Evolutionary conservation across 129 eudicot species (phyloP), one percentile per base, ranked within the genome.

Genomic region (Arctium minus): DNA sequence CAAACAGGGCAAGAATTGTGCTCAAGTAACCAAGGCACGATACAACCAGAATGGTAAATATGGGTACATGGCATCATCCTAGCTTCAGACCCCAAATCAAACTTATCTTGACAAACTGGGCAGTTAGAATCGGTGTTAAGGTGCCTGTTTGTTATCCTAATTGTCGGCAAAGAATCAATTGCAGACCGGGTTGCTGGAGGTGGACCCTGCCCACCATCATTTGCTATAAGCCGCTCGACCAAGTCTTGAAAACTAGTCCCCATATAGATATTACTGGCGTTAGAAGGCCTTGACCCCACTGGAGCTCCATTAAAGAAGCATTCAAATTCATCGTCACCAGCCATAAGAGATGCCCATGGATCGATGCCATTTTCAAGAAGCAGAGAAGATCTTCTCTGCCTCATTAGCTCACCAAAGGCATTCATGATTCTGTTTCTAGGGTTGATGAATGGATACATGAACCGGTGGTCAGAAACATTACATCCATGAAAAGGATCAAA

Each of bases 1-100:
- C 96, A 91, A 73, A 91, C 96, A 37, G 96, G 95, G 86, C 95
- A 91, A 0, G 95, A 89, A 56, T 91, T 91, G 62, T 89, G 92
- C 87, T 87, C 89, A 11, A 85, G 91, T 76, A 91, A 85, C 95
- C 95, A 91, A 8, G 92, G 91, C 38, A 85, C 88, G 40, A 91
- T 91, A 74, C 95, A 91, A 65, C 86, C 93, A 12, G 89, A 72
- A 74, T 91, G 96, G 84, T 91, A 91, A 29, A 91, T 74, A 70
- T 92, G 96, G 48, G 86, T 82, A 79, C 96, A 92, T 1, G 96
- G 96, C 96, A 89, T 86, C 73, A 86, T 83, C 84, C 88, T 86
- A 6, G 90, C 93, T 65, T 89, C 89, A 29, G 88, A 65, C 5
- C 92, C 96, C 79, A 92, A 32, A 76, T 86, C 93, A 78, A 92